A percentile compares a stretch with the other conserved stretches of the same genome.
Conservation (phyloP, 176 grass and related monocot genomes). For the Cocos nucifera region DNA sequence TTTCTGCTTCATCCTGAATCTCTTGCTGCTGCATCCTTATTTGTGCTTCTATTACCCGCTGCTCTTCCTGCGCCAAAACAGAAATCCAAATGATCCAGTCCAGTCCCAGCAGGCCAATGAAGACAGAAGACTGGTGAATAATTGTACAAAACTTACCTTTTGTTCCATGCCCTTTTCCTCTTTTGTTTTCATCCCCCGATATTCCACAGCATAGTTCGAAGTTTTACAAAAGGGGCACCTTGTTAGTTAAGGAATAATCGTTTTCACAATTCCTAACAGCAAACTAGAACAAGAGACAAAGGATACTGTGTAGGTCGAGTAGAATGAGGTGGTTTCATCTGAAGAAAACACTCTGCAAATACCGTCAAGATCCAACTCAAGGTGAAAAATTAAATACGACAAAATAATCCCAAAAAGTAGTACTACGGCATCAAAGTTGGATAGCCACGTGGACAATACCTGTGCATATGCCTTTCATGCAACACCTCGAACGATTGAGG, state of each 20-base stretch:
- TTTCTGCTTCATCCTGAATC: constrained; percentile 49
- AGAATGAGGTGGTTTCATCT: constrained; percentile 64
- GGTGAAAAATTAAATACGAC: not conserved
- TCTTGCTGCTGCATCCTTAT: constrained; percentile 90
- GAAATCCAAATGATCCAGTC: constrained; percentile 1
- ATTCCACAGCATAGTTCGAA: constrained; percentile 71
- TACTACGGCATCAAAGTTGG: not conserved
- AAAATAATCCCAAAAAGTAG: not conserved
- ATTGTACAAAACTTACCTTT: constrained; percentile 43
- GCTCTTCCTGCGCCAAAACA: constrained; percentile 56
- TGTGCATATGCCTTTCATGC: constrained; percentile 87
- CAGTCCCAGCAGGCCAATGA: not conserved
- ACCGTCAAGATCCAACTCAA: constrained; percentile 6
- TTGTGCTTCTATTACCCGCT: constrained; percentile 93
- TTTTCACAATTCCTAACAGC: constrained; percentile 5
- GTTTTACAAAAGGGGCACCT: constrained; percentile 95
- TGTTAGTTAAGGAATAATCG: constrained; percentile 34
- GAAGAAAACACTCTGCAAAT: constrained; percentile 89
- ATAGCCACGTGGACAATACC: constrained; percentile 30
- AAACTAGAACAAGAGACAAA: constrained; percentile 5
- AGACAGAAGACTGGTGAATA: not conserved
- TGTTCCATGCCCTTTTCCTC: constrained; percentile 91
- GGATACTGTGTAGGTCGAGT: constrained; percentile 75
- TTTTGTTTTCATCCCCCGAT: constrained; percentile 68
- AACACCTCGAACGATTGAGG: constrained; percentile 89